A percentile compares a stretch with the other conserved stretches of the same genome.
Conservation (phyloP, 2,329 filamentous ascomycete species). For the Colletotrichum tanaceti region DNA sequence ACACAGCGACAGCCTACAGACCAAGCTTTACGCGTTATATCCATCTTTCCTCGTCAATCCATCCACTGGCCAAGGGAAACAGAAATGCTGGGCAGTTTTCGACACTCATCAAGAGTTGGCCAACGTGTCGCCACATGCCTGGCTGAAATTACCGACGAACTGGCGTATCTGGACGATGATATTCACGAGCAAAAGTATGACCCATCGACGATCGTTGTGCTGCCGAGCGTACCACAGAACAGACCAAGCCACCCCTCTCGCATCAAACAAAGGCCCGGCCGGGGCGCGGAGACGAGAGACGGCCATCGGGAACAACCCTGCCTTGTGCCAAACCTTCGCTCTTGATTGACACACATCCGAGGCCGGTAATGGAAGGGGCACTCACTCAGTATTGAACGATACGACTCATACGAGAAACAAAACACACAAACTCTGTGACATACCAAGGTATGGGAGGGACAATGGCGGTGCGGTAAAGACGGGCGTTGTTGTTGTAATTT, state of each 20-base stretch:
- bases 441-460: conserved; percentile 27
- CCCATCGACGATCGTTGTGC: conserved; percentile 15
- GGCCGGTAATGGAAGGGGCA: background rate
- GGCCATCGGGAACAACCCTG: background rate
- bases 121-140: background rate
- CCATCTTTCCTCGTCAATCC: conserved; percentile 5
- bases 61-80: background rate
- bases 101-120: too few relatives aligned
- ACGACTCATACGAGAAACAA: conserved; percentile 6
- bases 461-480: conserved; percentile 30
- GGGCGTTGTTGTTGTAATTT: conserved; percentile 13
- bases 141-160: background rate
- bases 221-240: conserved; percentile 11
- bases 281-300: background rate
- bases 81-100: too few relatives aligned
- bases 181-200: background rate
- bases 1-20: background rate
- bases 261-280: background rate
- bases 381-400: too few relatives aligned
- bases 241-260: background rate
- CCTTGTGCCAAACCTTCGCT: background rate
- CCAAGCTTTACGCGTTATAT: background rate
- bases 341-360: background rate
- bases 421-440: conserved; percentile 27
- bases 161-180: background rate